Evolutionary conservation across 495 filamentous ascomycete species (phyloP), one percentile per base, ranked within the genome.

Genomic region (Penicillium samsonianum): DNA sequence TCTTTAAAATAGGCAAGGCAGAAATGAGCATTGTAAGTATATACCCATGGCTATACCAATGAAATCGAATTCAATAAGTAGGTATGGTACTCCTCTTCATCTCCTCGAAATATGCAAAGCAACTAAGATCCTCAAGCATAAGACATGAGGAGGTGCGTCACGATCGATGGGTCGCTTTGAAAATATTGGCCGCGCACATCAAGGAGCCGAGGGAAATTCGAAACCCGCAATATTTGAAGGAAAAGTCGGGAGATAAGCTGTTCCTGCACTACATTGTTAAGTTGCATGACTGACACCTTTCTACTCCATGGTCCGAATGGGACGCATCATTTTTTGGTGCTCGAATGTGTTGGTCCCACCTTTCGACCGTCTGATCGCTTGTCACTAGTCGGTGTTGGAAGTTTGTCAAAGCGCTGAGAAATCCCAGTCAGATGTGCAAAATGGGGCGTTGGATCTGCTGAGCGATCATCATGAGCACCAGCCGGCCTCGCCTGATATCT

Each of bases 171-270:
- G 59, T 65, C 46, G 58, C 59, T 22, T 51, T 65, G 31, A 65
- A 65, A 37, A 65, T 65, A 52, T 28, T 62, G 47, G 61, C 51
- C 53, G 55, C 55, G 38, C 17, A 26, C 11, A 23, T 45, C 5
- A 45, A 20, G 19, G 20, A 26, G 3, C 43, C 10, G 5, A 45
- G 8, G 5, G 43, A 45, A 17, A 22, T 22, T 14, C 20, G 43
- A 16, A 23, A 22, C 8, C 23, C 12, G 43, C 20, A 25, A 23
- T 23, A 23, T 5, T 23, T 45, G 43, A 26, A 16, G 10, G 19
- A 45, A 14, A 16, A 45, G 20, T 11, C 43, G 4, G 22, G 19
- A 20, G 42, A n/a, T 4, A 4, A 25, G 11, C 42, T 12, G 10
- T 45, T 14, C 17, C 5, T 4, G 1, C 3, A 22, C 0, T 11